Evolutionary conservation across 768 basidiomycete species (phyloP), one percentile per base, ranked within the genome.

Genomic region (Hydnomerulius pinastri): DNA sequence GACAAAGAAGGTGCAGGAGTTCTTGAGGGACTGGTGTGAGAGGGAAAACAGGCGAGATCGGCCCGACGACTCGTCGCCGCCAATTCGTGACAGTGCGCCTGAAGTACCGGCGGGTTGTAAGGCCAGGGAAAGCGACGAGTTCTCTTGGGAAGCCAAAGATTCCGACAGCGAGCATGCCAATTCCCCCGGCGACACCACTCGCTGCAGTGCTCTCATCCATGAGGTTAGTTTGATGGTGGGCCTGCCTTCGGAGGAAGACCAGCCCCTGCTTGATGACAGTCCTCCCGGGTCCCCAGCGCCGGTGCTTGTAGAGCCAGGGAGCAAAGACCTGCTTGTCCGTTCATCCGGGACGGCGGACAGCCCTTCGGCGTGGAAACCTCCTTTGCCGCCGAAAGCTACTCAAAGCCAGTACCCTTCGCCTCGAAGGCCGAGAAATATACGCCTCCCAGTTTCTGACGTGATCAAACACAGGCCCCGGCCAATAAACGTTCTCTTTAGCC

Each of bases 171-270:
- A 46, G 17, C 41, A 54, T n/a, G n/a, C 20, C 8, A 18, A 32
- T 24, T 29, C 47, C 4, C 38, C 20, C 39, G 25, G 17, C n/a
- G 61, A 64, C 20, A 25, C 55, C 15, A 54, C 56, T 2, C 57
- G 55, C 30, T 70, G 48, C 23, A 69, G 69, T 50, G 43, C 57
- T 42, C 64, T 68, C 28, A 60, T 68, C 25, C 59, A 63, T 13
- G 69, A 70, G 24, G 64, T 70, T 13, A 63, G 67, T 44, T 55
- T 63, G 32, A 67, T 68, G 37, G 58, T 70, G 12, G 68, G 67
- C 18, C 42, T 68, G 17, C n/a, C 68, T 6, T 15, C 50, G 1
- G 65, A 66, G 1, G 48, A 65, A 15, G 58, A 53, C 18, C 28
- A 32, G 27, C 27, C 40, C n/a, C 38, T 43, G 2, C 35, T 44